These are phyloP conservation scores for Tricholoma saponaceum DNA, from an alignment of 768 basidiomycete genomes.

Conservation along the genomic window DNA sequence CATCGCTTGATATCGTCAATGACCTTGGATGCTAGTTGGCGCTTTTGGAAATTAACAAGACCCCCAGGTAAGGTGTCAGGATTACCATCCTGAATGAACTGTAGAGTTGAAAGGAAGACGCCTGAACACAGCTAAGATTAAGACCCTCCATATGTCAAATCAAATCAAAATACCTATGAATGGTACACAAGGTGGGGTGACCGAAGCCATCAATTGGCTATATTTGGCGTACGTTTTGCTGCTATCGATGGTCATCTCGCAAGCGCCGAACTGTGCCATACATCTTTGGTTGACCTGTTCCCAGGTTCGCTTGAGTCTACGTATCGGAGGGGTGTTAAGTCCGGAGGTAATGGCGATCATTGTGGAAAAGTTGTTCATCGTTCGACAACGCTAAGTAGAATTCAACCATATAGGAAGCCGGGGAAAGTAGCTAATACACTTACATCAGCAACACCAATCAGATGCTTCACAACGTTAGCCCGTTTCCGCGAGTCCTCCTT, in stretches of 20 bases:
- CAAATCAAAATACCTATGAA: constrained; percentile 71
- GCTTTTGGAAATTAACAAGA: constrained; percentile 94
- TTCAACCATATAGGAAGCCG: constrained; percentile 5
- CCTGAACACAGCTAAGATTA: constrained; percentile 43
- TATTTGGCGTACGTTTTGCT: constrained; percentile 95
- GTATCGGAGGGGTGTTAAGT: constrained; percentile 89
- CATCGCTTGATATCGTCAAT: constrained; percentile 96
- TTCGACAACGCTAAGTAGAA: constrained; percentile 70
- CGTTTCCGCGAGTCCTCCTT: constrained; percentile 83
- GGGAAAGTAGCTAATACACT: constrained; percentile 23
- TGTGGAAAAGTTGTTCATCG: constrained; percentile 91
- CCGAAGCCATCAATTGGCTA: constrained; percentile 73
- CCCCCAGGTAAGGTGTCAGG: constrained; percentile 75
- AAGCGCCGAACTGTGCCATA: constrained; percentile 67
- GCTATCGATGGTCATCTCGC: constrained; percentile 89
- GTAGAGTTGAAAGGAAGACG: constrained; percentile 91
- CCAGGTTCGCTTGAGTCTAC: constrained; percentile 90
- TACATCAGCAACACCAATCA: constrained; percentile 90
- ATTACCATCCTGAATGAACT: constrained; percentile 98
- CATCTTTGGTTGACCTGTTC: constrained; percentile 78
- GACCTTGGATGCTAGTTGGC: constrained; percentile 93
- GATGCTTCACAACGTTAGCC: constrained; percentile 79
- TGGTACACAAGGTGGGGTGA: constrained; percentile 92
- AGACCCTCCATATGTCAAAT: background rate
- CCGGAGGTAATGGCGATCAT: constrained; percentile 96